phyloP scores from a whole-genome alignment of 371 early-diverging fungal species.

The Rhizopus sp. region DNA sequence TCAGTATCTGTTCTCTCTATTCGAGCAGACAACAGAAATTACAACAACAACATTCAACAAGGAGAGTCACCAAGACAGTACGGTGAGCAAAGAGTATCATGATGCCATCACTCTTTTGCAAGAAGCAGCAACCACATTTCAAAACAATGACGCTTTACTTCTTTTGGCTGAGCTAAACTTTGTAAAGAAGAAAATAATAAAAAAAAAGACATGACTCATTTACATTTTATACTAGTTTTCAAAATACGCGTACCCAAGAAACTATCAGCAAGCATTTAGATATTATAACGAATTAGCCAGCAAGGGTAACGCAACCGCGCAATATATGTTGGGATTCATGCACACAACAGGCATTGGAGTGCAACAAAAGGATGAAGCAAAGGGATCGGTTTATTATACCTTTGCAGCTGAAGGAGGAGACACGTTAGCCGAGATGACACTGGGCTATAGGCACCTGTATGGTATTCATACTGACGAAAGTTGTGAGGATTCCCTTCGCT shows the following conservation, averaged over 20 bases:
- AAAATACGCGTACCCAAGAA: conserved; percentile 57
- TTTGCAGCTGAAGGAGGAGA: conserved; percentile 84
- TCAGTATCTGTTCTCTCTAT: conserved; percentile 6
- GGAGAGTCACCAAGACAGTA: conserved; percentile 4
- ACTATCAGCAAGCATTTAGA: conserved; percentile 59
- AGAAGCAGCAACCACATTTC: conserved; percentile 25
- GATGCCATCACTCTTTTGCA: conserved; percentile 7
- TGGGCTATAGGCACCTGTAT: conserved; percentile 81
- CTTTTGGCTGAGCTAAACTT: conserved; percentile 60
- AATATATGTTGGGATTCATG: conserved; percentile 86
- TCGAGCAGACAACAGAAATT: conserved; percentile 4
- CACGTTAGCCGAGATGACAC: conserved; percentile 76
- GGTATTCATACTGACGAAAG: conserved; percentile 84
- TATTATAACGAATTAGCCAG: conserved; percentile 63
- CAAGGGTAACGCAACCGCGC: conserved; percentile 83
- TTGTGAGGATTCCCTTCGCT: conserved; percentile 75
- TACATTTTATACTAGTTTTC: conserved; percentile 41
- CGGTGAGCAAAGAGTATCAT: conserved; percentile 10
- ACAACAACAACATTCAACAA: conserved; percentile 8
- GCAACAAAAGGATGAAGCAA: conserved; percentile 63
- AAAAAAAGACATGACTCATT: not conserved
- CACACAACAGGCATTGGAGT: conserved; percentile 88
- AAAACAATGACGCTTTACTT: conserved; percentile 49
- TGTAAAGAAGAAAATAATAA: conserved; percentile 35
- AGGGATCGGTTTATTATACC: conserved; percentile 79